phyloP scores from a whole-genome alignment of 2,329 filamentous ascomycete genomes.

The Aspergillus pseudoglaucus region DNA sequence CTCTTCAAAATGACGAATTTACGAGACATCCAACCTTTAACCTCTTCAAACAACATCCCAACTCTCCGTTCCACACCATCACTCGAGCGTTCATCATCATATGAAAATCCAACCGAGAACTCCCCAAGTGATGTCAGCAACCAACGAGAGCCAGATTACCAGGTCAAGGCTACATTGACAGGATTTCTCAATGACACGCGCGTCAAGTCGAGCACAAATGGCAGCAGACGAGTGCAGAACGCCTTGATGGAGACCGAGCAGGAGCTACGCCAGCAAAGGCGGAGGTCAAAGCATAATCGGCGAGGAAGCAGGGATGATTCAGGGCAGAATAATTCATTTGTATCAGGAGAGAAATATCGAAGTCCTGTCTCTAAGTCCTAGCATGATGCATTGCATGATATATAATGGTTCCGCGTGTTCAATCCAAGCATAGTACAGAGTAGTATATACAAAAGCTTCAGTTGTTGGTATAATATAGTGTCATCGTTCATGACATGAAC shows the following conservation, averaged over 20 bases:
- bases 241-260: conserved; percentile 56
- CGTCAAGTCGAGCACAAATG: conserved; percentile 46
- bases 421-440: too few species aligned
- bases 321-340: too few species aligned
- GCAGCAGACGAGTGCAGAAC: conserved; percentile 55
- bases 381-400: too few species aligned
- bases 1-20: background rate
- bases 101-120: background rate
- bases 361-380: too few species aligned
- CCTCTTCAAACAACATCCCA: background rate
- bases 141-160: conserved; percentile 6
- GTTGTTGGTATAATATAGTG: background rate
- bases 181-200: conserved; percentile 56
- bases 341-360: too few species aligned
- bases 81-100: background rate
- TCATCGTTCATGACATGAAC: background rate
- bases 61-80: background rate
- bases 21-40: background rate
- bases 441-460: too few species aligned
- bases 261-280: conserved; percentile 35
- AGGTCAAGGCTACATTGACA: conserved; percentile 53
- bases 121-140: conserved; percentile 1
- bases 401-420: too few species aligned
- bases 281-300: conserved; percentile 4
- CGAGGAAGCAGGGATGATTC: background rate